Evolutionary conservation across 192 early-diverging fungal genomes (phyloP).

Genomic region (Backusella tuberculispora): DNA sequence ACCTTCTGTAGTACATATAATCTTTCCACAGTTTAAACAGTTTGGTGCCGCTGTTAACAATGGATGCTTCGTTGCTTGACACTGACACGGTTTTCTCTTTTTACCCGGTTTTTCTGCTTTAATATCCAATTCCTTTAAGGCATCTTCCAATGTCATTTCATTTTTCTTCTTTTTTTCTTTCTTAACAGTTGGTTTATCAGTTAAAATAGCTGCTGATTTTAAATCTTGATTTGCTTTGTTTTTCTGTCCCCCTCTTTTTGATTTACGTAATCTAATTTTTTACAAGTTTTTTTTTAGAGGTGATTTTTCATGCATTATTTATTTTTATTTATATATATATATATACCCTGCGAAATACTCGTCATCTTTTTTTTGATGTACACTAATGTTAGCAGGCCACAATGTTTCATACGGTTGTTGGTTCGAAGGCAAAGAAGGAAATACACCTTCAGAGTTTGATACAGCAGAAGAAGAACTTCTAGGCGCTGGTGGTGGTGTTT

Average conservation of each 20-base stretch:
- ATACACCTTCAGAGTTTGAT: slow-evolving; percentile 16
- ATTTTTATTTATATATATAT: neutral
- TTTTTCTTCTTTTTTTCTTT: slow-evolving; percentile 48
- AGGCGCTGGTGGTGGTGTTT: neutral
- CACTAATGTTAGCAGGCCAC: slow-evolving; percentile 33
- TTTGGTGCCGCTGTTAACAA: slow-evolving; percentile 58
- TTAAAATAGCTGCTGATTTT: neutral
- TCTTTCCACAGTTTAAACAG: slow-evolving; percentile 63
- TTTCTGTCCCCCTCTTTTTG: slow-evolving; percentile 1
- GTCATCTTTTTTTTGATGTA: slow-evolving; percentile 23
- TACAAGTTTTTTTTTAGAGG: neutral
- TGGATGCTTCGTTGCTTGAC: slow-evolving; percentile 59
- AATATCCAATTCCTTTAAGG: slow-evolving; percentile 55
- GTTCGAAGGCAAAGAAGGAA: slow-evolving; percentile 27
- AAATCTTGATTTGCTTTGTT: slow-evolving; percentile 1
- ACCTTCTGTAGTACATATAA: slow-evolving; percentile 59
- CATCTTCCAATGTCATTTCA: slow-evolving; percentile 51
- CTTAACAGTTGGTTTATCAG: slow-evolving; percentile 3
- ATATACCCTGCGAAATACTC: slow-evolving; percentile 14
- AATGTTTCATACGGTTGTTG: slow-evolving; percentile 6
- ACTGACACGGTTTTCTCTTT: slow-evolving; percentile 52
- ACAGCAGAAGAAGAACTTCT: slow-evolving; percentile 6
- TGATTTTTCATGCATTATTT: neutral
- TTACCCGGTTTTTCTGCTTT: slow-evolving; percentile 39
- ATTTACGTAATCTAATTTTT: slow-evolving; percentile 2